Percentiles rank a stretch among this genome's conserved stretches.
Evolutionary conservation across 257 asterid species (phyloP).

Genomic region (Lycium ferocissimum): DNA sequence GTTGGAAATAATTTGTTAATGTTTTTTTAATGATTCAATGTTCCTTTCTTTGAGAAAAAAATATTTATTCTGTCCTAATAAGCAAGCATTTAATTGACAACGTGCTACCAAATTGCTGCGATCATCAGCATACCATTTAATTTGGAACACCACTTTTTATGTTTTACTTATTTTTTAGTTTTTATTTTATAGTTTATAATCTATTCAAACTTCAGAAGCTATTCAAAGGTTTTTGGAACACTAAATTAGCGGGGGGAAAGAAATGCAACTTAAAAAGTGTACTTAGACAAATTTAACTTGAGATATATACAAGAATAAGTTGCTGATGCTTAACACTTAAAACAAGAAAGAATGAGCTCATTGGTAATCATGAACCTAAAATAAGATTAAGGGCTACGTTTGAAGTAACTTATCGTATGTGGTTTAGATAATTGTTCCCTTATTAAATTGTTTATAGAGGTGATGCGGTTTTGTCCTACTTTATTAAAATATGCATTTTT

Average conservation of each 20-base stretch:
- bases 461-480: neutral
- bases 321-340: slow-evolving; percentile 19
- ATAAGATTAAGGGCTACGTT: neutral
- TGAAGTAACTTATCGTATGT: slow-evolving; percentile 17
- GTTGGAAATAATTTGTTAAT: neutral
- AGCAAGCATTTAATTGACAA: slow-evolving; percentile 5
- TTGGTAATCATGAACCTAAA: slow-evolving; percentile 13
- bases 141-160: neutral
- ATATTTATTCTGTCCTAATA: neutral
- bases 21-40: too few species aligned
- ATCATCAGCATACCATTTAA: slow-evolving; percentile 5
- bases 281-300: neutral
- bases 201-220: neutral
- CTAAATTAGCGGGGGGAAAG: neutral
- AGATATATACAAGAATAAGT: neutral
- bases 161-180: neutral
- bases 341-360: slow-evolving; percentile 20
- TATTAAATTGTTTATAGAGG: neutral
- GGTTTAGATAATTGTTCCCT: neutral
- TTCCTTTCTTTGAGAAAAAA: neutral
- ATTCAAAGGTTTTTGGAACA: slow-evolving; percentile 26
- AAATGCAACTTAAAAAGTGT: neutral
- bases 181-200: neutral
- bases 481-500: neutral
- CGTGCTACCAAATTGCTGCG: neutral